phyloP scores from a whole-genome alignment of 257 asterid genomes.

The Solanum sitiens region DNA sequence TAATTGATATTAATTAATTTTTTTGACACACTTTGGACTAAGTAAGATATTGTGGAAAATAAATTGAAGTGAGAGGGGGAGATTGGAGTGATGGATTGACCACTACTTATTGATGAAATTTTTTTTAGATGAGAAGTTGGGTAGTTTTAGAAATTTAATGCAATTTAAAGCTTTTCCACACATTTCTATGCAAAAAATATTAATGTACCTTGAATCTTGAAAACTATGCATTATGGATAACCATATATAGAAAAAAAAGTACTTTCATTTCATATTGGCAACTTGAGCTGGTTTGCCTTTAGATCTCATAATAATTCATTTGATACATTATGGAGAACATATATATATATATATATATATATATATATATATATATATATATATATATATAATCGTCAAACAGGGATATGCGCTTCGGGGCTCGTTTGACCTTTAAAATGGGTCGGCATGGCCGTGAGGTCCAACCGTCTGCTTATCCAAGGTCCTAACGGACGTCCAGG shows the following conservation, averaged over 20 bases:
- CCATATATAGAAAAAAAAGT: neutral
- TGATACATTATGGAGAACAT: neutral
- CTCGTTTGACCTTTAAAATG: too few species aligned
- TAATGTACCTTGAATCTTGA: neutral
- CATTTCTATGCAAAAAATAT: slow-evolving; percentile 27
- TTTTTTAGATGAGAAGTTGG: slow-evolving; percentile 25
- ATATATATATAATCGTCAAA: too few species aligned
- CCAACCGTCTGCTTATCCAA: too few species aligned
- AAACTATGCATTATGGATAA: neutral
- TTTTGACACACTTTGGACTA: neutral
- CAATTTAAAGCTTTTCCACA: slow-evolving; percentile 39
- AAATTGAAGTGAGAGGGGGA: neutral
- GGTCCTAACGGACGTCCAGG: too few species aligned
- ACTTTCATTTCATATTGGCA: neutral
- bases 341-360: neutral
- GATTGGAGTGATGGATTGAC: neutral
- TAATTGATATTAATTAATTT: neutral
- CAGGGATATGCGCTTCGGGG: too few species aligned
- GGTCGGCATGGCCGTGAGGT: too few species aligned
- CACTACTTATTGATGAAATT: slow-evolving; percentile 21
- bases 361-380: too few species aligned
- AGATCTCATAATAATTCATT: neutral
- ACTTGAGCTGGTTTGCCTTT: neutral
- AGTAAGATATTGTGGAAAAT: neutral
- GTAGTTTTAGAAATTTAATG: slow-evolving; percentile 36